These are phyloP conservation scores for Plasmodium falciparum DNA, from an alignment of 169 alveolate species.

Conservation along the genomic window DNA sequence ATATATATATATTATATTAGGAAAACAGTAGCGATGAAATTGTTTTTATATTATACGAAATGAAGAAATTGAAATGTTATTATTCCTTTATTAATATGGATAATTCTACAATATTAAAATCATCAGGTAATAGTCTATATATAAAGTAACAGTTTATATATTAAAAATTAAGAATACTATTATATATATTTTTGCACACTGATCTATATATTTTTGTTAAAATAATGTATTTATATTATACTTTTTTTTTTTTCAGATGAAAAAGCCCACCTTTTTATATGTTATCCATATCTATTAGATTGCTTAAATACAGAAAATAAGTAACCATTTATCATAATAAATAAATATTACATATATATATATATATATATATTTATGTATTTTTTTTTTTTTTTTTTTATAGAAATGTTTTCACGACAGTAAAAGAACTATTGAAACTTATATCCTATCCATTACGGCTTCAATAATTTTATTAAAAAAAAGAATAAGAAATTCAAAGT, in stretches of 20 bases:
- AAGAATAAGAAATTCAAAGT: no score
- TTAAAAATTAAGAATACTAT: no score
- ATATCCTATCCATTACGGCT: constrained; percentile 44
- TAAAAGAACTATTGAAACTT: constrained; percentile 61
- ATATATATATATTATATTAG: constrained; percentile 12
- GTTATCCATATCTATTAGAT: constrained; percentile 66
- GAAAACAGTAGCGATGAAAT: constrained; percentile 50
- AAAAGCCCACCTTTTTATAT: constrained; percentile 68
- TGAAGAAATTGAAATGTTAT: constrained; percentile 59
- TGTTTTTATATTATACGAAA: constrained; percentile 64
- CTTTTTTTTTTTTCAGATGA: constrained; percentile 30
- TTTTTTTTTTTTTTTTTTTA: constrained; percentile 1
- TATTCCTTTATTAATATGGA: constrained; percentile 49
- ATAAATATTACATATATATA: constrained; percentile 5
- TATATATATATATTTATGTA: background rate
- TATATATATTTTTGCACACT: no score
- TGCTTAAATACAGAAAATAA: constrained; percentile 72
- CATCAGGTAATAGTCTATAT: constrained; percentile 11
- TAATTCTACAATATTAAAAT: constrained; percentile 33
- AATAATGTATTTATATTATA: background rate
- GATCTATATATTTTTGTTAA: no score
- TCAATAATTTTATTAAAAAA: constrained; percentile 12
- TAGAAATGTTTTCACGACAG: constrained; percentile 58
- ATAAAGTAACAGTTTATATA: no score
- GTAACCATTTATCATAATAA: constrained; percentile 35